These are phyloP conservation scores for Annulohypoxylon moriforme DNA, from an alignment of 495 filamentous ascomycete species.

Conservation along the genomic window DNA sequence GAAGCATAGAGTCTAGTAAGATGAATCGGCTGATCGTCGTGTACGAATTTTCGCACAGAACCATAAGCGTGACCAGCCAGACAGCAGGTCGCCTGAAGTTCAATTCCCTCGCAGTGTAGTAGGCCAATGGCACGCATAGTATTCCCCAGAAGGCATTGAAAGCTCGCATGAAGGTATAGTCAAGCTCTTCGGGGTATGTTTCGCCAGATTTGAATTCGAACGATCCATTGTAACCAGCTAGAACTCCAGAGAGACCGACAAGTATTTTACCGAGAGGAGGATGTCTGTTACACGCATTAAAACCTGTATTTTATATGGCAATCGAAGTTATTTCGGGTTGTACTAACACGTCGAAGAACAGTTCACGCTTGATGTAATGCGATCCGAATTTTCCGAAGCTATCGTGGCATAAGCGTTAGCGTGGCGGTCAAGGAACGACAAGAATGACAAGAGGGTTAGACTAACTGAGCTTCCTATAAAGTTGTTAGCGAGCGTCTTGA, in stretches of 20 bases:
- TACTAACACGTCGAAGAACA: conserved; percentile 93
- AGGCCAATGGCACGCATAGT: conserved; percentile 91
- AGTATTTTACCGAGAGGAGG: conserved; percentile 98
- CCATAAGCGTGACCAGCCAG: conserved; percentile 96
- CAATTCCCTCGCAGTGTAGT: conserved; percentile 91
- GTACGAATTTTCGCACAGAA: conserved; percentile 98
- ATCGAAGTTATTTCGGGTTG: conserved; percentile 11
- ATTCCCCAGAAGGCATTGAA: conserved; percentile 97
- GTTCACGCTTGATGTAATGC: conserved; percentile 97
- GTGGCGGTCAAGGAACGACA: conserved; percentile 12
- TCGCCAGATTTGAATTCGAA: conserved; percentile 99
- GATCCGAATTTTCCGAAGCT: conserved; percentile 99
- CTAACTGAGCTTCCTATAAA: conserved; percentile 49
- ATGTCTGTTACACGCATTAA: conserved; percentile 59
- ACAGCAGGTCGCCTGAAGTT: conserved; percentile 86
- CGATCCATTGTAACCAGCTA: conserved; percentile 98
- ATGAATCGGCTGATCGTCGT: conserved; percentile 98
- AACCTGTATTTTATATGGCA: conserved; percentile 22
- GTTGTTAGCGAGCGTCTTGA: conserved; percentile 31
- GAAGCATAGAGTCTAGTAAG: conserved; percentile 95
- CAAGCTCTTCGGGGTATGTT: conserved; percentile 88
- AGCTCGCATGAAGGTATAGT: conserved; percentile 98
- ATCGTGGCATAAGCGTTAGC: conserved; percentile 47
- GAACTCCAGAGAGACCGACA: conserved; percentile 92
- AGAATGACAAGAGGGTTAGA: conserved; percentile 28